A percentile compares a stretch with the other conserved stretches of the same genome.
phyloP scores from a whole-genome alignment of 2,329 filamentous ascomycete species.

The Endoconidiophora laricicola region DNA sequence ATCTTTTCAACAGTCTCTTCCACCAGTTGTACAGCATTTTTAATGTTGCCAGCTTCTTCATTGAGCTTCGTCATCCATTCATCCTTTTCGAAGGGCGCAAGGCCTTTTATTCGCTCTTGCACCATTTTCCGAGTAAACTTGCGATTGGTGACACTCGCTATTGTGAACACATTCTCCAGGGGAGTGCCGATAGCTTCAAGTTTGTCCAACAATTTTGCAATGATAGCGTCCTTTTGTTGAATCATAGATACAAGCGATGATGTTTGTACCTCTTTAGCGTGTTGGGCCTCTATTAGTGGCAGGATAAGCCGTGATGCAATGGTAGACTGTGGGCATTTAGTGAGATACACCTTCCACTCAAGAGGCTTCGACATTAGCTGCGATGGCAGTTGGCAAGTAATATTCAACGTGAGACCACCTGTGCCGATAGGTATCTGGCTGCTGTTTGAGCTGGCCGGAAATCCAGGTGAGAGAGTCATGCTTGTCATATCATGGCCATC shows the following conservation, averaged over 20 bases:
- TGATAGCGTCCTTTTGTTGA: slow-evolving; percentile 34
- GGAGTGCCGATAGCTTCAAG: slow-evolving; percentile 34
- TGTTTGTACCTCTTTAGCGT: slow-evolving; percentile 24
- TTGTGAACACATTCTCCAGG: slow-evolving; percentile 36
- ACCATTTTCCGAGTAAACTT: slow-evolving; percentile 28
- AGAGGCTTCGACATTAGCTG: slow-evolving; percentile 33
- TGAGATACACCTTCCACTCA: slow-evolving; percentile 46
- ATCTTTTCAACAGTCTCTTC: slow-evolving; percentile 5
- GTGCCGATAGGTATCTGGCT: slow-evolving; percentile 17
- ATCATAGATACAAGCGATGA: slow-evolving; percentile 28
- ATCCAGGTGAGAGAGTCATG: slow-evolving; percentile 25
- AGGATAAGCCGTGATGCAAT: slow-evolving; percentile 33
- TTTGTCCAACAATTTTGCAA: slow-evolving; percentile 36
- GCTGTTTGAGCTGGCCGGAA: slow-evolving; percentile 16
- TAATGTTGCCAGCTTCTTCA: background rate
- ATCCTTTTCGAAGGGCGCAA: slow-evolving; percentile 27
- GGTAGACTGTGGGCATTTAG: slow-evolving; percentile 25
- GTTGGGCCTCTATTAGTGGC: slow-evolving; percentile 32
- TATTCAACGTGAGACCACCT: slow-evolving; percentile 31
- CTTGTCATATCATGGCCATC: slow-evolving; percentile 27
- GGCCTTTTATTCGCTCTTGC: slow-evolving; percentile 32
- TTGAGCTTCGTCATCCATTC: slow-evolving; percentile 1
- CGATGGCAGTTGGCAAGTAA: slow-evolving; percentile 47
- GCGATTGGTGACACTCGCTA: slow-evolving; percentile 29
- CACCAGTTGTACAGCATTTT: background rate